A percentile compares a stretch with the other conserved stretches of the same genome.
Evolutionary conservation across 164 flowering plant species (phyloP).

Genomic region (Saururus chinensis): DNA sequence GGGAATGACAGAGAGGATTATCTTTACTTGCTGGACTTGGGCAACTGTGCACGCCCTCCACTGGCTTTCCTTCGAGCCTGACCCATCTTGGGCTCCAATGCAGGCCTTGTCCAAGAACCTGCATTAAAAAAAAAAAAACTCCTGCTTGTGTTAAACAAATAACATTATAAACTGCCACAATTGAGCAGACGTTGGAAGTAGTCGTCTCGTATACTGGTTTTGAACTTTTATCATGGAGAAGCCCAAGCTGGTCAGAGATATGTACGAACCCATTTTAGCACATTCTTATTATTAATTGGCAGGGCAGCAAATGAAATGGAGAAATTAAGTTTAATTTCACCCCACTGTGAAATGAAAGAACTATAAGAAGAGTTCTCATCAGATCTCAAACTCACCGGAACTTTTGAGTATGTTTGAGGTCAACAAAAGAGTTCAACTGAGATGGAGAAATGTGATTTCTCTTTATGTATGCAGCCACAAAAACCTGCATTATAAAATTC

Average conservation of each 20-base stretch:
- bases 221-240: no score
- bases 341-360: no score
- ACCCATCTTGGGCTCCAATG: constrained; percentile 39
- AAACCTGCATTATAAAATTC: constrained; percentile 33
- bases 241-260: no score
- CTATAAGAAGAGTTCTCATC: no score
- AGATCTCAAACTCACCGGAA: neutral
- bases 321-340: no score
- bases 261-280: no score
- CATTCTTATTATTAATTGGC: no score
- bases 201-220: no score
- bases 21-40: constrained; percentile 72
- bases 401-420: neutral
- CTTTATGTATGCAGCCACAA: constrained; percentile 74
- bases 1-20: constrained; percentile 46
- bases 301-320: no score
- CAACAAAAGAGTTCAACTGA: constrained; percentile 10
- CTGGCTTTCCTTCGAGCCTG: constrained; percentile 34
- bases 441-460: constrained; percentile 53
- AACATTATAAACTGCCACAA: no score
- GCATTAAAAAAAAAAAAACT: constrained; percentile 1
- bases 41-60: constrained; percentile 60
- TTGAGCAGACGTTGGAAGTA: no score
- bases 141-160: neutral
- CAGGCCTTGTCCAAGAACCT: constrained; percentile 97